A percentile compares a stretch with the other conserved stretches of the same genome.
Evolutionary conservation across 2,329 filamentous ascomycete genomes (phyloP).

Genomic region (Colletotrichum higginsianum): DNA sequence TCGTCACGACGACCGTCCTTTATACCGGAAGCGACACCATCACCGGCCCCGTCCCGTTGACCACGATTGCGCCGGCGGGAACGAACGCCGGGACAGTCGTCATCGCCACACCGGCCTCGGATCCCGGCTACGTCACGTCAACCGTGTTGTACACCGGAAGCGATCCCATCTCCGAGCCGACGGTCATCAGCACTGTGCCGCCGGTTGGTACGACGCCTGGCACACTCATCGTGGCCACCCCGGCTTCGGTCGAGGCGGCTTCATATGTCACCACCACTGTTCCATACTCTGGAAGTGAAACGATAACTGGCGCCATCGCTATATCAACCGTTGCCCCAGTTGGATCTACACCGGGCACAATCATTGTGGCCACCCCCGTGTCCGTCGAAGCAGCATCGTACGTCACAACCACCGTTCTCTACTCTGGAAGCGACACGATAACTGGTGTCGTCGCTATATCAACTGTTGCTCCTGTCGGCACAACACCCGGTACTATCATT

Average conservation of each 20-base stretch:
- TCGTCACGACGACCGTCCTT: conserved; percentile 27
- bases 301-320: neutral
- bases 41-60: neutral
- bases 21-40: conserved; percentile 4
- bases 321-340: conserved; percentile 15
- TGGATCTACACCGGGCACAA: neutral
- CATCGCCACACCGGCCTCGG: conserved; percentile 11
- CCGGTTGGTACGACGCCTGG: conserved; percentile 3
- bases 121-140: neutral
- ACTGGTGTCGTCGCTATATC: conserved; percentile 1
- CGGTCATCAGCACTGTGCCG: neutral
- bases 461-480: conserved; percentile 7
- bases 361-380: neutral
- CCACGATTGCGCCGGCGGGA: neutral
- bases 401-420: neutral
- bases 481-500: neutral
- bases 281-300: neutral
- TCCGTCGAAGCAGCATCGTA: conserved; percentile 1
- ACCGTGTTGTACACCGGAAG: conserved; percentile 17
- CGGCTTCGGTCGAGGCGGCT: neutral
- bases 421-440: conserved; percentile 10
- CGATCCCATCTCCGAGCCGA: neutral
- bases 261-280: conserved; percentile 14
- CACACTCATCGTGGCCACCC: neutral
- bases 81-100: conserved; percentile 20